These are phyloP conservation scores for Chenopodium berlandieri DNA, from an alignment of 148 eudicot genomes.

Conservation along the genomic window DNA sequence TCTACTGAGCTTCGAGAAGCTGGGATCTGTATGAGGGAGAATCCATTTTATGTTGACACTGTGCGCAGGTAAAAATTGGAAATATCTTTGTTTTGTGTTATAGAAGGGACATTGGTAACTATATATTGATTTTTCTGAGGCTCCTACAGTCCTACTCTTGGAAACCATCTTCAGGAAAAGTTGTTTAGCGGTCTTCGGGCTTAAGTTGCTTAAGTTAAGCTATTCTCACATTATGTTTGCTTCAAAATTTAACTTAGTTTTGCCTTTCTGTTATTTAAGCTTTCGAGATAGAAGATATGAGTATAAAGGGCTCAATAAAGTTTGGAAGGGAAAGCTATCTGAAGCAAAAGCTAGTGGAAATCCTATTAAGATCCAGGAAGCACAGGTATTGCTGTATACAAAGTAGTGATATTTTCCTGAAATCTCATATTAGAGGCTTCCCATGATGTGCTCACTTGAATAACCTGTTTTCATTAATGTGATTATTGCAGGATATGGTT, in stretches of 20 bases:
- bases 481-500: conserved; percentile 82
- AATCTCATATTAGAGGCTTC: background rate
- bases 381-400: conserved; percentile 53
- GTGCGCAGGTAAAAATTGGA: conserved; percentile 72
- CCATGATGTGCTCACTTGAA: background rate
- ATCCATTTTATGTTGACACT: conserved; percentile 96
- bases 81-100: background rate
- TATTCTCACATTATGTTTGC: conserved; percentile 7
- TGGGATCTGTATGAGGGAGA: conserved; percentile 99
- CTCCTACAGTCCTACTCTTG: background rate
- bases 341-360: conserved; percentile 96
- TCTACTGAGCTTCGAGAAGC: conserved; percentile 91
- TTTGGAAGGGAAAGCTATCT: conserved; percentile 91
- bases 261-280: conserved; percentile 40
- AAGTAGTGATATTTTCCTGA: background rate
- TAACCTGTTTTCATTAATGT: background rate
- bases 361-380: conserved; percentile 95
- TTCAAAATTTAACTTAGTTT: background rate
- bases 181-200: background rate
- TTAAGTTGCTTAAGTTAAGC: background rate
- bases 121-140: background rate
- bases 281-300: conserved; percentile 99
- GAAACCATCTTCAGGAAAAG: background rate
- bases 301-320: conserved; percentile 96
- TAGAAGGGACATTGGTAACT: background rate